These are phyloP conservation scores for Mortierella sp. DNA, from an alignment of 371 early-diverging fungal species.

Conservation along the genomic window DNA sequence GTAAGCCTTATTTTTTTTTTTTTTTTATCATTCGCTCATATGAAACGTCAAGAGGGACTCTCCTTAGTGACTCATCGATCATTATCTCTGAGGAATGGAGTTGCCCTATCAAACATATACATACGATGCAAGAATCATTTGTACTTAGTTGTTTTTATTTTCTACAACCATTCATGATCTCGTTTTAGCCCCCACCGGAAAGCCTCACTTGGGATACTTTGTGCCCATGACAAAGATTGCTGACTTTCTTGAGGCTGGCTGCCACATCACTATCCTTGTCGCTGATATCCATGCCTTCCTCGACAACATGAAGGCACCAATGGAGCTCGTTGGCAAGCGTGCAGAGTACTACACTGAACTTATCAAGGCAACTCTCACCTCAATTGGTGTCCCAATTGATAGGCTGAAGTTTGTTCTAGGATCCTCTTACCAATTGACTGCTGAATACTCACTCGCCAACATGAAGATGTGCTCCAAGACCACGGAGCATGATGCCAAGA, in stretches of 20 bases:
- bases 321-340: slow-evolving; percentile 92
- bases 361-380: slow-evolving; percentile 92
- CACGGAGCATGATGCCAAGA: slow-evolving; percentile 97
- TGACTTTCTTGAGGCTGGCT: slow-evolving; percentile 97
- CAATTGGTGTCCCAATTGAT: slow-evolving; percentile 93
- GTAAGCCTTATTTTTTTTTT: slow-evolving; percentile 68
- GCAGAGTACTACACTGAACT: slow-evolving; percentile 95
- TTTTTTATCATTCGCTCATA: slow-evolving; percentile 28
- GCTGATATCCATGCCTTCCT: slow-evolving; percentile 99
- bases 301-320: slow-evolving; percentile 99
- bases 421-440: slow-evolving; percentile 89
- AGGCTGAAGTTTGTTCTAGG: slow-evolving; percentile 97
- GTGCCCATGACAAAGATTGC: slow-evolving; percentile 98
- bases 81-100: neutral
- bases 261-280: slow-evolving; percentile 94
- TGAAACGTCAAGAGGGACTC: neutral
- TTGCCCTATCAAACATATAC: neutral
- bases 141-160: neutral
- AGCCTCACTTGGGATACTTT: slow-evolving; percentile 99
- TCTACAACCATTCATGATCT: neutral
- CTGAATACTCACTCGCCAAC: slow-evolving; percentile 95
- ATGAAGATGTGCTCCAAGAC: slow-evolving; percentile 92
- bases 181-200: slow-evolving; percentile 93
- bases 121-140: neutral
- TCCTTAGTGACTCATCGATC: slow-evolving; percentile 21